Evolutionary conservation across 73 alveolate species (phyloP).

Genomic region (Stentor roeselii): DNA sequence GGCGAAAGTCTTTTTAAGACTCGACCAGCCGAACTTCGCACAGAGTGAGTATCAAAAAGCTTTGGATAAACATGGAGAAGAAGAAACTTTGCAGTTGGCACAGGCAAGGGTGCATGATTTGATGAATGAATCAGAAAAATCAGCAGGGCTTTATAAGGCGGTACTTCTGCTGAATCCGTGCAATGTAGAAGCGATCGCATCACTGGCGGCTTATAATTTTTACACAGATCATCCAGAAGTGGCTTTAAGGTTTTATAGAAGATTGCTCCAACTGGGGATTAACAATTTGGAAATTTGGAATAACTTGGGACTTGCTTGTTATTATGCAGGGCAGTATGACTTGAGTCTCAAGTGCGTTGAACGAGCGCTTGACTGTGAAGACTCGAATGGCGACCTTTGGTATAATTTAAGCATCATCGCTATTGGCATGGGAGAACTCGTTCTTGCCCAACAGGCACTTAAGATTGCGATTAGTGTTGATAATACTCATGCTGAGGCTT

Average conservation of each 20-base stretch:
- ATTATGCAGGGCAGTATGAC: slow-evolving; percentile 96
- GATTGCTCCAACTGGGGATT: slow-evolving; percentile 96
- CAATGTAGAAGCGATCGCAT: slow-evolving; percentile 97
- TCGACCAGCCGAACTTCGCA: slow-evolving; percentile 95
- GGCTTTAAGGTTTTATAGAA: slow-evolving; percentile 92
- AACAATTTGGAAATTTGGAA: slow-evolving; percentile 97
- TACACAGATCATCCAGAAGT: slow-evolving; percentile 99
- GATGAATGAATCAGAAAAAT: slow-evolving; percentile 76
- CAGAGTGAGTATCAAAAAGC: slow-evolving; percentile 76
- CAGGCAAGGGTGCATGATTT: slow-evolving; percentile 93
- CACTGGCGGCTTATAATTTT: slow-evolving; percentile 96
- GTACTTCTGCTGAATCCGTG: slow-evolving; percentile 79
- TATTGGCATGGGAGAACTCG: slow-evolving; percentile 91
- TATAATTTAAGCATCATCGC: slow-evolving; percentile 83
- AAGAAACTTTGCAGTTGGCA: slow-evolving; percentile 73
- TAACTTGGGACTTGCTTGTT: slow-evolving; percentile 97
- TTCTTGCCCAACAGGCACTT: slow-evolving; percentile 75
- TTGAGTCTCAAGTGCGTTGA: slow-evolving; percentile 91
- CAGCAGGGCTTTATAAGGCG: slow-evolving; percentile 79
- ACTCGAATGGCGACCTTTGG: slow-evolving; percentile 88
- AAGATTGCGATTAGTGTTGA: slow-evolving; percentile 79
- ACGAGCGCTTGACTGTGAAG: slow-evolving; percentile 83
- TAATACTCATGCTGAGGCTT: slow-evolving; percentile 90
- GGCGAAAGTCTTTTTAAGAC: slow-evolving; percentile 82
- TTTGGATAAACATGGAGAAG: slow-evolving; percentile 72